A percentile compares a stretch with the other conserved stretches of the same genome.
phyloP scores from a whole-genome alignment of 2,329 filamentous ascomycete species.

The Leptodontidium sp. region DNA sequence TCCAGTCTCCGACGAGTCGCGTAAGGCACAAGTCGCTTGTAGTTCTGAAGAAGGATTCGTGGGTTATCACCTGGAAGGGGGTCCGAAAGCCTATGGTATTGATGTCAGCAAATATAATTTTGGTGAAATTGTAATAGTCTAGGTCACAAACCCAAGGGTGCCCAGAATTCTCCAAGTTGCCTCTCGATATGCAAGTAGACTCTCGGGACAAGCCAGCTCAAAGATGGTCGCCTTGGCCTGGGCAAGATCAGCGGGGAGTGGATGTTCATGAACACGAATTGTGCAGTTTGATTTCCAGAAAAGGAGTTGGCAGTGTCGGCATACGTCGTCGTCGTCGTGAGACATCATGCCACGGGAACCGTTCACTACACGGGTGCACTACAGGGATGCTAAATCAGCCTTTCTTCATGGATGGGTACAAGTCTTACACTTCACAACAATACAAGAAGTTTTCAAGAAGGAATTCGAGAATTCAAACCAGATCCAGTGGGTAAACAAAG shows the following conservation, averaged over 20 bases:
- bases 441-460: not conserved
- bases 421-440: not conserved
- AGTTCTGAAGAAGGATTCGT: not conserved
- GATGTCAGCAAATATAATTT: not conserved
- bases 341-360: not conserved
- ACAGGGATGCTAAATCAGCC: not conserved
- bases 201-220: slow-evolving; percentile 56
- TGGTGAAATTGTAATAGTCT: not conserved
- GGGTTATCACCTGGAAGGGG: not conserved
- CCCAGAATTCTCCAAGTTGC: slow-evolving; percentile 58
- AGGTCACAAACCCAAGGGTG: slow-evolving; percentile 11
- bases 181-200: slow-evolving; percentile 59
- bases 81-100: not conserved
- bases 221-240: slow-evolving; percentile 58
- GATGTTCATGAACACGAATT: slow-evolving; percentile 59
- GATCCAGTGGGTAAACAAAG: not conserved
- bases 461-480: not conserved
- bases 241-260: slow-evolving; percentile 51
- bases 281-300: slow-evolving; percentile 49
- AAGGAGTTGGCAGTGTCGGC: slow-evolving; percentile 54
- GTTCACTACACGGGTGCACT: not conserved
- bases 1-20: not conserved
- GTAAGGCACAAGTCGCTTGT: not conserved
- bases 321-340: slow-evolving; percentile 46
- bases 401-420: not conserved